Evolutionary conservation across 306 rosid species (phyloP), one percentile per base, ranked within the genome.

Genomic region (Quercus rubra): DNA sequence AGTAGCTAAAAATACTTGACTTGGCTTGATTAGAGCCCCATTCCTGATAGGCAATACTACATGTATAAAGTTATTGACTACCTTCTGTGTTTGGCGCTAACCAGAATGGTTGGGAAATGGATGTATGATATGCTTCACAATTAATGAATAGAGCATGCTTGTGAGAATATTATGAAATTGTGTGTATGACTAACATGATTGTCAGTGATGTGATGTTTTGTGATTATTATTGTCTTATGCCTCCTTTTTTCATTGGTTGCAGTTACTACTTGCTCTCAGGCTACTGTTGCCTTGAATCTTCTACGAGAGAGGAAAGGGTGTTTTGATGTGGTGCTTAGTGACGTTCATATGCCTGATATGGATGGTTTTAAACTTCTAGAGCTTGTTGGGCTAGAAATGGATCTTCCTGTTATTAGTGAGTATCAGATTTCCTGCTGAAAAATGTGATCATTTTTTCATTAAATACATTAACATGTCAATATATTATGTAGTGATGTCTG

Each of bases 351-450:
- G 94, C 89, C 89, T 14, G 85, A 84, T 49, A 85, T 89, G 90
- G 87, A 93, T 79, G 90, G 89, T 2, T 87, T 73, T 73, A 78
- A 85, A 6, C 90, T 93, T 57, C 83, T 91, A 30, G 81, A 84
- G n/a, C 82, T 9, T 20, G 77, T 84, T 73, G 85, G 91, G 64
- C 87, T 88, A 61, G 90, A 88, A 63, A 85, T 86, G 83, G 82
- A 90, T 51, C 94, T 93, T 79, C 96, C 93, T 77, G 85, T 88
- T 28, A 78, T 93, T 46, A 81, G 97, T 93, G 76, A 81, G 96
- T 81, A 55, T 5, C 79, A 19, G 68, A 51, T 73, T 19, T 63
- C 41, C 51, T 79, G 71, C 54, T 74, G 46, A 31, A 31, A 67
- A 67, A 27, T 25, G 17, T 75, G 11, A 23, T 83, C 1, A 3